A percentile compares a stretch with the other conserved stretches of the same genome.
Evolutionary conservation across 1,284 basidiomycete species (phyloP).

Genomic region (Cyathus pygmaeus): DNA sequence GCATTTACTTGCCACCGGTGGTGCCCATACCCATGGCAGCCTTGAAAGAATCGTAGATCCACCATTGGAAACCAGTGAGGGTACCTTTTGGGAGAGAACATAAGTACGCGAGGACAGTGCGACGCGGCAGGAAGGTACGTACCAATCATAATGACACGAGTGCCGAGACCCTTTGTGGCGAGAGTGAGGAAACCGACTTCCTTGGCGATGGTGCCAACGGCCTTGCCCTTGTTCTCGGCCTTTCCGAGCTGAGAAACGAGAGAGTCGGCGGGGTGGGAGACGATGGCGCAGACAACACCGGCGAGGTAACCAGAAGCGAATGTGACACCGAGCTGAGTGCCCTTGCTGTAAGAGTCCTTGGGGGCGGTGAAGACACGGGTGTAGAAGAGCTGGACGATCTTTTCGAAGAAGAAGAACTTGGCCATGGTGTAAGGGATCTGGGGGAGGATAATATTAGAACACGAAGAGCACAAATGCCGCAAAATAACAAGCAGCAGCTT

Average conservation of each 20-base stretch:
- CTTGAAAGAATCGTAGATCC: conserved; percentile 90
- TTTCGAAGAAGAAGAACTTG: conserved; percentile 88
- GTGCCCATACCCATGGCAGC: conserved; percentile 82
- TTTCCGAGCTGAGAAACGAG: conserved; percentile 85
- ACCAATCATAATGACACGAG: conserved; percentile 81
- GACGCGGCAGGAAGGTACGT: conserved; percentile 7
- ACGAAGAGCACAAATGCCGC: not conserved
- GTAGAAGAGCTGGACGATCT: conserved; percentile 82
- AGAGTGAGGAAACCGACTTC: conserved; percentile 73
- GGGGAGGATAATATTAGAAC: conserved; percentile 2
- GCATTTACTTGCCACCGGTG: conserved; percentile 81
- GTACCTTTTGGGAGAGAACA: conserved; percentile 52
- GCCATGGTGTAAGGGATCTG: conserved; percentile 90
- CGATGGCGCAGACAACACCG: conserved; percentile 84
- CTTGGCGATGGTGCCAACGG: conserved; percentile 68
- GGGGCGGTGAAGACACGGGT: conserved; percentile 77
- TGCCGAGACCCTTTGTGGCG: conserved; percentile 83
- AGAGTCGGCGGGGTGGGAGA: conserved; percentile 85
- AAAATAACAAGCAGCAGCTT: too few species aligned
- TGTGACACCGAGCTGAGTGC: conserved; percentile 82
- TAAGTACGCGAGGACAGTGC: not conserved
- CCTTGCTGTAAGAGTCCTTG: conserved; percentile 76
- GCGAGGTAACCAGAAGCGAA: conserved; percentile 86
- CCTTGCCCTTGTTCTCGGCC: conserved; percentile 80
- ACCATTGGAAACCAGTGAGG: conserved; percentile 88